A percentile compares a stretch with the other conserved stretches of the same genome.
These are phyloP conservation scores for Rubia balearica DNA, from an alignment of 305 asterid species.

Conservation along the genomic window DNA sequence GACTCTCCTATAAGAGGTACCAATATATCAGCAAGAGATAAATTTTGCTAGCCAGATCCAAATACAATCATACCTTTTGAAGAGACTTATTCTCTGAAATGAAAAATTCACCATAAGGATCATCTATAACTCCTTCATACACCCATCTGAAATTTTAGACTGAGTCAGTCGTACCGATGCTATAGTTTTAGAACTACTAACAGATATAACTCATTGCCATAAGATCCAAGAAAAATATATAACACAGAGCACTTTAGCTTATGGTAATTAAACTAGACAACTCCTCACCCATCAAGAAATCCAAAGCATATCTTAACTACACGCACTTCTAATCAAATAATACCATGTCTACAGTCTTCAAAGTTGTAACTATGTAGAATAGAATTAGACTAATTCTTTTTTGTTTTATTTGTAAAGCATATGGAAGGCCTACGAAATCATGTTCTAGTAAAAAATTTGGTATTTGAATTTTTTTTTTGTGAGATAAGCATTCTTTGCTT, in stretches of 20 bases:
- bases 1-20: conserved; percentile 72
- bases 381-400: neutral
- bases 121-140: conserved; percentile 94
- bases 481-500: neutral
- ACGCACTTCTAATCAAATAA: neutral
- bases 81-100: conserved; percentile 96
- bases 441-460: neutral
- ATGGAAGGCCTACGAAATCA: neutral
- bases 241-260: conserved; percentile 12
- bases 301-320: neutral
- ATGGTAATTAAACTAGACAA: neutral
- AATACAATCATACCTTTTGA: conserved; percentile 54
- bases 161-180: conserved; percentile 14
- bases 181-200: neutral
- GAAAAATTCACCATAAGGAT: conserved; percentile 92
- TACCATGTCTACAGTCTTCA: neutral
- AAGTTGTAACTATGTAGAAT: neutral
- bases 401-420: neutral
- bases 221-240: neutral
- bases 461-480: neutral
- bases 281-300: neutral
- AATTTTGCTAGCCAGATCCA: conserved; percentile 9
- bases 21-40: conserved; percentile 25
- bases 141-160: conserved; percentile 66
- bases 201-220: conserved; percentile 11